Evolutionary conservation across 371 early-diverging fungal genomes (phyloP).

Genomic region (Umbelopsis sp.): DNA sequence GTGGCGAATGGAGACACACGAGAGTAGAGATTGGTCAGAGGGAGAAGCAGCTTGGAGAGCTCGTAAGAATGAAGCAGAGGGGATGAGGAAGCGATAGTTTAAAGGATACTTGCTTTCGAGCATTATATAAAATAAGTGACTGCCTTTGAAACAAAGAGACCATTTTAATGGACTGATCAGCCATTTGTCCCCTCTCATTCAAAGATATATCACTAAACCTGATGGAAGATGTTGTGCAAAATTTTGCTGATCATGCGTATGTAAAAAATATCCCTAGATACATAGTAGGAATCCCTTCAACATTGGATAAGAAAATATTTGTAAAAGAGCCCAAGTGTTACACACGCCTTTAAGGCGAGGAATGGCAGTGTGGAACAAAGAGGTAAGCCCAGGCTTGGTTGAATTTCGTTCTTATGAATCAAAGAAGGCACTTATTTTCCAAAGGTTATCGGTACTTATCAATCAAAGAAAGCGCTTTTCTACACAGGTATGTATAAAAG

Average conservation of each 20-base stretch:
- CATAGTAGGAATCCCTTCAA: not conserved
- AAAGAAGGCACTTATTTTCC: no score
- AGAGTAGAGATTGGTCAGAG: not conserved
- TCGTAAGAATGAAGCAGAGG: not conserved
- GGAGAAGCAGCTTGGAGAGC: not conserved
- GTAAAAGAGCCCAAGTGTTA: not conserved
- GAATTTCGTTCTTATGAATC: no score
- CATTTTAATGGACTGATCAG: not conserved
- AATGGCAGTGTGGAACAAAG: no score
- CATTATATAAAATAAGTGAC: not conserved
- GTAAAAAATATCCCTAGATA: not conserved
- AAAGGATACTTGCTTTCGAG: not conserved
- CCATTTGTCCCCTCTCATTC: not conserved
- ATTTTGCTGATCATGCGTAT: no score
- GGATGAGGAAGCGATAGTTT: not conserved
- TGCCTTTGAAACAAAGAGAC: conserved; percentile 8
- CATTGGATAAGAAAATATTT: not conserved
- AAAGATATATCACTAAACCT: not conserved
- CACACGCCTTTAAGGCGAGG: no score
- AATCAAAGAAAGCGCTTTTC: no score
- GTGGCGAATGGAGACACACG: not conserved
- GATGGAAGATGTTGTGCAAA: not conserved
- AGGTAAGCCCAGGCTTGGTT: no score
- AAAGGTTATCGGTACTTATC: no score
- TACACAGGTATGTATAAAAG: no score